Conservation (phyloP, 257 asterid genomes). For the Solanum medicagineum region DNA sequence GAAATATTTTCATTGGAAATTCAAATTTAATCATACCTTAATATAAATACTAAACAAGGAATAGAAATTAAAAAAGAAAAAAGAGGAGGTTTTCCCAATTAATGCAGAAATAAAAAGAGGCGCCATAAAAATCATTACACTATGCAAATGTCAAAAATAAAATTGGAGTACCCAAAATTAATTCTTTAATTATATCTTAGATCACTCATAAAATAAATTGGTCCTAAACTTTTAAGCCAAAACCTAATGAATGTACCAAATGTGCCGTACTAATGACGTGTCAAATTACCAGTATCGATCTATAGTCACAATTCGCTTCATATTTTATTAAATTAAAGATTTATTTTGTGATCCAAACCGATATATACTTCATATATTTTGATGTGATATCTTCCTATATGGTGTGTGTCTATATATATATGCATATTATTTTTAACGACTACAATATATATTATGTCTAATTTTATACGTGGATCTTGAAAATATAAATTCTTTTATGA, state of each 20-base stretch:
- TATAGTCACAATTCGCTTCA: not conserved
- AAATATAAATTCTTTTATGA: not conserved
- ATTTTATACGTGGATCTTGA: not conserved
- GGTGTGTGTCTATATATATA: not conserved
- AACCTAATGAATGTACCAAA: not conserved
- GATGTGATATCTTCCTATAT: not conserved
- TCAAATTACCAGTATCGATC: not conserved
- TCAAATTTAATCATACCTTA: not conserved
- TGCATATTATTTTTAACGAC: not conserved
- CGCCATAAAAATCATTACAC: not conserved
- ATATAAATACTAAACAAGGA: rapidly evolving
- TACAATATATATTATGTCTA: rapidly evolving
- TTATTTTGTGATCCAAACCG: not conserved
- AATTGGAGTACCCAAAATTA: not conserved
- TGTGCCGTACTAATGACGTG: not conserved
- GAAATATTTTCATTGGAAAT: rapidly evolving
- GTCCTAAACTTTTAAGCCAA: not conserved
- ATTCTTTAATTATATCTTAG: not conserved
- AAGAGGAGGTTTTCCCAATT: not conserved
- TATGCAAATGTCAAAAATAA: not conserved
- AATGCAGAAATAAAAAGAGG: not conserved
- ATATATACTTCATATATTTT: not conserved
- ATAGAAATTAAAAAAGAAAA: not conserved
- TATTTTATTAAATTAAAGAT: not conserved
- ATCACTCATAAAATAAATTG: not conserved